Evolutionary conservation across 768 basidiomycete species (phyloP).

Genomic region (Agaricus blazei): DNA sequence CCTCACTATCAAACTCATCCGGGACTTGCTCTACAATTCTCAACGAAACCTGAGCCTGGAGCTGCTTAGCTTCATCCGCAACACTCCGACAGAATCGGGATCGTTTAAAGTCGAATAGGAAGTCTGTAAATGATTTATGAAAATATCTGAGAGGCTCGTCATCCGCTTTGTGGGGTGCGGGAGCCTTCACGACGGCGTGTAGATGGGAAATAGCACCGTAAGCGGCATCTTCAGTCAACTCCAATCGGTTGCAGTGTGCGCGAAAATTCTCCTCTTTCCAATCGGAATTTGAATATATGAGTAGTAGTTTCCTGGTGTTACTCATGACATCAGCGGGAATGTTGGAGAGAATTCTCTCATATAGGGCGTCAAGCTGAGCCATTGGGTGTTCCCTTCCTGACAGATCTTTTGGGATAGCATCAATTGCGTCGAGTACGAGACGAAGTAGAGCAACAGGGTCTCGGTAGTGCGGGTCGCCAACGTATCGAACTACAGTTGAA

Average conservation of each 20-base stretch:
- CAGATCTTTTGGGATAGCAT: background rate
- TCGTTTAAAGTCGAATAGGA: background rate
- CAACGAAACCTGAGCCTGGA: background rate
- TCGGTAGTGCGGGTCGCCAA: slow-evolving; percentile 9
- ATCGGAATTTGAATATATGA: background rate
- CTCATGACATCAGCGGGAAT: background rate
- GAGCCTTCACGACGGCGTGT: background rate
- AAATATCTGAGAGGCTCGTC: background rate
- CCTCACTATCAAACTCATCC: background rate
- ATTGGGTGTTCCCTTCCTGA: background rate
- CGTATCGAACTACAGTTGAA: slow-evolving; percentile 17
- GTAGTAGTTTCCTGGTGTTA: background rate
- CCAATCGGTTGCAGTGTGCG: background rate
- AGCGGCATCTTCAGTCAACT: background rate
- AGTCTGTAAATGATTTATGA: background rate
- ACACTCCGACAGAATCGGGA: background rate
- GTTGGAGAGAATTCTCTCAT: background rate
- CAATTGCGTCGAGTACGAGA: background rate
- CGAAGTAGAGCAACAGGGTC: background rate
- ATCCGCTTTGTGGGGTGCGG: background rate
- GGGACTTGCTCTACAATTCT: background rate
- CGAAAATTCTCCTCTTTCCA: background rate
- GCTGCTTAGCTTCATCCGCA: background rate
- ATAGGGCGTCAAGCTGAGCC: background rate
- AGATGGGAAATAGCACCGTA: background rate